Evolutionary conservation across 169 alveolate genomes (phyloP).

Genomic region (Eimeria zaria): DNA sequence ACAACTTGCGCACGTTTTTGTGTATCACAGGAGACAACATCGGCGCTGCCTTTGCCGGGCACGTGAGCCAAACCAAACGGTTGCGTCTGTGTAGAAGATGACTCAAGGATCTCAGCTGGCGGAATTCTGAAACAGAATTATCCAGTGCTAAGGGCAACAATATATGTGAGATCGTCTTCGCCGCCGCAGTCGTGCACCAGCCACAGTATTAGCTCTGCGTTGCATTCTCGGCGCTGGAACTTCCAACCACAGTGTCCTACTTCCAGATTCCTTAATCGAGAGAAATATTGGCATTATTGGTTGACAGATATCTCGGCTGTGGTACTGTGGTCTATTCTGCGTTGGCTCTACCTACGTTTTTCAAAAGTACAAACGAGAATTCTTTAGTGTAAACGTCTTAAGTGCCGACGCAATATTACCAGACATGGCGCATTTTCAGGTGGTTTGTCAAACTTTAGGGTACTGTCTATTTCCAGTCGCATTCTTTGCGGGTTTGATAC

Average conservation of each 20-base stretch:
- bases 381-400: background rate
- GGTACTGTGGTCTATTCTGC: background rate
- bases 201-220: background rate
- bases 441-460: background rate
- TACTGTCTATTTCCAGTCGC: background rate
- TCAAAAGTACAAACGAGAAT: too few relatives aligned
- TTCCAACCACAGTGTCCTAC: background rate
- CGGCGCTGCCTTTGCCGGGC: background rate
- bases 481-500: slow-evolving; percentile 7
- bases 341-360: too few relatives aligned
- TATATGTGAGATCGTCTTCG: background rate
- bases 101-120: background rate
- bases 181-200: background rate
- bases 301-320: background rate
- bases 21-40: background rate
- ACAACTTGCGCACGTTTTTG: background rate
- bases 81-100: background rate
- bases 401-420: too few relatives aligned
- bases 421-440: background rate
- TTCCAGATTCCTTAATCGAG: background rate
- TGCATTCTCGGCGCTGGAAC: background rate
- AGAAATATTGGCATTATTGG: background rate
- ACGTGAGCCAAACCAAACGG: background rate
- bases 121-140: background rate
- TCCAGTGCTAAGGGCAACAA: background rate